Conservation (phyloP, 2,329 filamentous ascomycete genomes). For the Fusarium globosum region DNA sequence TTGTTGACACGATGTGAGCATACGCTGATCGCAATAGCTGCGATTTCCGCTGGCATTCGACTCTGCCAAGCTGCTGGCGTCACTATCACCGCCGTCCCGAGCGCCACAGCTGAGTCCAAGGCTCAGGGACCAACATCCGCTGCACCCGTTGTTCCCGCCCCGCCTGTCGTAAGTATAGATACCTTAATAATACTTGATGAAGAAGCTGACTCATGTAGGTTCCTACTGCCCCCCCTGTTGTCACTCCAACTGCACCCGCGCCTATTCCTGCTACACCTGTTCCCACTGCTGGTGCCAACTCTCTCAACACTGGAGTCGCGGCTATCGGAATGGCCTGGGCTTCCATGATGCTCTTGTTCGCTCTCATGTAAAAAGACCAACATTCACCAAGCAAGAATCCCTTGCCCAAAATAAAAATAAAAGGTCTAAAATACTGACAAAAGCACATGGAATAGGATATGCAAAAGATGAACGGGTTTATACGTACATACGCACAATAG, state of each 20-base stretch:
- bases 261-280: slow-evolving; percentile 3
- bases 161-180: slow-evolving; percentile 4
- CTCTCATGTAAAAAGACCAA: background rate
- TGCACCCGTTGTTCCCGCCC: background rate
- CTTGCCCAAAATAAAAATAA: no score
- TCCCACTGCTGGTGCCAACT: slow-evolving; percentile 18
- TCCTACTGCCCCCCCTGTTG: background rate
- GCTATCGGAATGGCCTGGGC: slow-evolving; percentile 1
- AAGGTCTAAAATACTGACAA: no score
- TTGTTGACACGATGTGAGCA: fast-evolving
- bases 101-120: background rate
- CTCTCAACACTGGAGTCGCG: background rate
- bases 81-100: background rate
- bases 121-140: background rate
- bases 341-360: background rate
- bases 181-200: fast-evolving
- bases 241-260: background rate
- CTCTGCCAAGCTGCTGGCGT: slow-evolving; percentile 13
- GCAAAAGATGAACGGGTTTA: background rate
- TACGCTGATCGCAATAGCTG: background rate
- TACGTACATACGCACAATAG: background rate
- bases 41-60: background rate
- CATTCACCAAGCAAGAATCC: background rate
- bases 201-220: background rate
- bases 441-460: background rate